Base-by-base conservation (phyloP, 257 asterid genomes). In the Hygrophila difformis region DNA sequence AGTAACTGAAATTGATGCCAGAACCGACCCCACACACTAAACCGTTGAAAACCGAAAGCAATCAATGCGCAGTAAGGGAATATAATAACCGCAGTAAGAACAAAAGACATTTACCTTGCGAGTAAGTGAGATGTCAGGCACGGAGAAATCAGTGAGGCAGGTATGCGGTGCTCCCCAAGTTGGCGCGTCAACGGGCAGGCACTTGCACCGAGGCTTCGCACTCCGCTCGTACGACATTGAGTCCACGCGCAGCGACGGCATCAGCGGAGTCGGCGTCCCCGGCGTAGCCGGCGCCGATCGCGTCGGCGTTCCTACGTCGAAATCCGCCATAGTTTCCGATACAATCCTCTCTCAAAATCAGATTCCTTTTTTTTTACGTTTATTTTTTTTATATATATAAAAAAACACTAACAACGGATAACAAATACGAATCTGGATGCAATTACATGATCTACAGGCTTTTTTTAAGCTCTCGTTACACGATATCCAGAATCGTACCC, bases 121-220 rank as follows among this genome's bases (percentile, higher is more conserved):
- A 37, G 97, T 72, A 48, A 84, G 94, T 0, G 97, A 84, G 70
- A 78, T 72, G 43, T 87, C 84, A 5, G 88, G 75, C 4, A 53
- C 76, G 1, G 89, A 71, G 65, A 85, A 73, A 43, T 74, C 73
- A 17, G 74, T 14, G 61, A 83, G 67, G 72, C 95, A 87, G 31
- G 82, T 69, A 72, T 81, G 93, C 15, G 94, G 75, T 16, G 93
- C 59, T 4, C 87, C 97, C 85, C 83, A 87, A 6, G 81, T 58
- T 0, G 95, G 69, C 20, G 69, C 86, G 29, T 66, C 78, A 18
- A 87, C 2, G 0, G 97, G 97, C 48, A 87, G 53, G 70, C 97
- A 87, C 79, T 72, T 78, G 79, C 97, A 81, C 44, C 93, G 78
- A 23, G 94, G 88, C 97, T 81, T 84, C 57, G 95, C 84, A 81